Conservation (phyloP, 2,329 filamentous ascomycete genomes). For the Hypoxylon sp. region DNA sequence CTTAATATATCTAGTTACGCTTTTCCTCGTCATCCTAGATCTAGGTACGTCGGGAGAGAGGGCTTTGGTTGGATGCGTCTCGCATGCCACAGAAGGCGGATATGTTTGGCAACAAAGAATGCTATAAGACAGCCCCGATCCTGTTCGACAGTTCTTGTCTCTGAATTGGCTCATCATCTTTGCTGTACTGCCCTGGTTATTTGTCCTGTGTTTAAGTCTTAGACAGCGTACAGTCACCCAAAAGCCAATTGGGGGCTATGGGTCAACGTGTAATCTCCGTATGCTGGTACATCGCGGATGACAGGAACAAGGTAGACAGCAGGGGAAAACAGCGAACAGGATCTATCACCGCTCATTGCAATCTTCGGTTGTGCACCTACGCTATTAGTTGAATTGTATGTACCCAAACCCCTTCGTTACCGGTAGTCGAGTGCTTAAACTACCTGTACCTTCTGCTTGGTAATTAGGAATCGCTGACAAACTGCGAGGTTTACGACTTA, state of each 20-base stretch:
- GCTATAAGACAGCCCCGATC: slow-evolving; percentile 40
- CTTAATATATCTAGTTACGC: slow-evolving; percentile 22
- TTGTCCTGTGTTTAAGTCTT: slow-evolving; percentile 41
- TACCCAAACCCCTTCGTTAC: slow-evolving; percentile 18
- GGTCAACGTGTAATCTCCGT: slow-evolving; percentile 49
- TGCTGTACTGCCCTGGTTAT: slow-evolving; percentile 30
- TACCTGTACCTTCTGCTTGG: slow-evolving; percentile 10
- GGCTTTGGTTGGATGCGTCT: slow-evolving; percentile 23
- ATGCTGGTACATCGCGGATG: slow-evolving; percentile 47
- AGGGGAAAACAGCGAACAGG: slow-evolving; percentile 33
- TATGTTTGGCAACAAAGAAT: slow-evolving; percentile 39
- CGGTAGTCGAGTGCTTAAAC: slow-evolving; percentile 24
- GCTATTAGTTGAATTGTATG: slow-evolving; percentile 15
- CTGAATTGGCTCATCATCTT: slow-evolving; percentile 38
- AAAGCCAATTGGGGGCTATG: slow-evolving; percentile 40
- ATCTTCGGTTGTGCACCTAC: slow-evolving; percentile 24
- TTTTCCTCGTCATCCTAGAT: slow-evolving; percentile 25
- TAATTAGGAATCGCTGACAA: slow-evolving; percentile 34
- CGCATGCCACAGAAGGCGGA: slow-evolving; percentile 34
- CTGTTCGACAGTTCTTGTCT: slow-evolving; percentile 42
- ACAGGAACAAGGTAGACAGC: slow-evolving; percentile 39
- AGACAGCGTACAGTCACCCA: slow-evolving; percentile 41
- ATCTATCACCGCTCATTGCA: slow-evolving; percentile 39
- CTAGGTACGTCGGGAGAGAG: slow-evolving; percentile 13
- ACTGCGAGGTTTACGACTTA: slow-evolving; percentile 15